Percentiles rank a stretch among this genome's conserved stretches.
Evolutionary conservation across 495 filamentous ascomycete genomes (phyloP).

Genomic region (Tirmania nivea): DNA sequence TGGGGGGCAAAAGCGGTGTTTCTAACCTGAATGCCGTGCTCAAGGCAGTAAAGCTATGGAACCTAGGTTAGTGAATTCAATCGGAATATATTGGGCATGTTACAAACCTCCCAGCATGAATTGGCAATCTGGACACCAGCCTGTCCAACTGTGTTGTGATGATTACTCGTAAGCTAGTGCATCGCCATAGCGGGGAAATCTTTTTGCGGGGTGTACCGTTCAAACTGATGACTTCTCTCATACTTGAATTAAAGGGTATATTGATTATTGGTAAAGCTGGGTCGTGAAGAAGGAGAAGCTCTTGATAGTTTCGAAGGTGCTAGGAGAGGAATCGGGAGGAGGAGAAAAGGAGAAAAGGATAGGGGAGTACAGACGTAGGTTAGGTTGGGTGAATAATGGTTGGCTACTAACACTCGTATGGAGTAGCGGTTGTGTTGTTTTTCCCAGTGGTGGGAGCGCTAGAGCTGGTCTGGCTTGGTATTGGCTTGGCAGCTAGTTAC

Average conservation of each 20-base stretch:
- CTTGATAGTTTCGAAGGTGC: conserved; percentile 15
- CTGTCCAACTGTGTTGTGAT: conserved; percentile 64
- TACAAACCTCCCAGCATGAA: conserved; percentile 97
- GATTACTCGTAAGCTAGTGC: background rate
- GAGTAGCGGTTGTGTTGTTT: background rate
- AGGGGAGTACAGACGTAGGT: conserved; percentile 16
- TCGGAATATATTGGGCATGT: background rate
- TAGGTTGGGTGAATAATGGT: conserved; percentile 17
- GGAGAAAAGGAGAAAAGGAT: conserved; percentile 15
- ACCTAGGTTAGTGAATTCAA: background rate
- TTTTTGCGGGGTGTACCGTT: conserved; percentile 51
- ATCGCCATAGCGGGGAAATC: conserved; percentile 8
- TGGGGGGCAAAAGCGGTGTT: conserved; percentile 14
- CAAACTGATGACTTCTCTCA: conserved; percentile 99
- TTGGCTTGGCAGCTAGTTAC: too few species aligned
- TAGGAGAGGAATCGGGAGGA: conserved; percentile 15
- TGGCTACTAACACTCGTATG: too few species aligned
- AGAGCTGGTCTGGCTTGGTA: too few species aligned
- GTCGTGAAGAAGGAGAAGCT: conserved; percentile 9
- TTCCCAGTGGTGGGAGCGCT: background rate
- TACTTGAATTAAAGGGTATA: conserved; percentile 26
- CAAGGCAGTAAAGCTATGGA: conserved; percentile 87
- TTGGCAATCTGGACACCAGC: conserved; percentile 99
- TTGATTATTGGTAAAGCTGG: conserved; percentile 6
- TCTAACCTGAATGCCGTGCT: conserved; percentile 93